These are phyloP conservation scores for Rhododendron vialii DNA, from an alignment of 148 eudicot genomes.

Conservation along the genomic window DNA sequence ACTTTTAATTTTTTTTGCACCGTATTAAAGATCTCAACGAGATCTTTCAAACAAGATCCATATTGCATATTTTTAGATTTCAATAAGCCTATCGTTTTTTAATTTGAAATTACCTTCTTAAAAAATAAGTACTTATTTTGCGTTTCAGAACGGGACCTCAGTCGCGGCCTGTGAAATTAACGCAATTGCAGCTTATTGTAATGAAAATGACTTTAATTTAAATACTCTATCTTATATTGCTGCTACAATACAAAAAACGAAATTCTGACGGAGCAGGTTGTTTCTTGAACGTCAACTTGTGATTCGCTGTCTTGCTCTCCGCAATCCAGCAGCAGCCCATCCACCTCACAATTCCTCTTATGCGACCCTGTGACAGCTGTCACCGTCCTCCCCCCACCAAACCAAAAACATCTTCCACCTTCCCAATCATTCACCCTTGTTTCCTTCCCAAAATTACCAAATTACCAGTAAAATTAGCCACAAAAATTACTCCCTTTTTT, in stretches of 20 bases:
- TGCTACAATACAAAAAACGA: not conserved
- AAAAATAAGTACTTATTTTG: too few relatives aligned
- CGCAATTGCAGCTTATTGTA: too few relatives aligned
- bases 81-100: too few relatives aligned
- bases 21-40: too few relatives aligned
- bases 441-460: not conserved
- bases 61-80: too few relatives aligned
- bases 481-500: not conserved
- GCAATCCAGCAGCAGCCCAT: slow-evolving; percentile 7
- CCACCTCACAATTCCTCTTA: not conserved
- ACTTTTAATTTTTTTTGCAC: too few relatives aligned
- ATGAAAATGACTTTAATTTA: too few relatives aligned
- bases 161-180: too few relatives aligned
- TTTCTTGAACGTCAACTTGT: not conserved
- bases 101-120: too few relatives aligned
- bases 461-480: not conserved
- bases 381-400: not conserved
- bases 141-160: too few relatives aligned
- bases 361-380: not conserved
- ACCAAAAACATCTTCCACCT: not conserved
- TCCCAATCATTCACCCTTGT: not conserved
- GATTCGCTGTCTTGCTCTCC: slow-evolving; percentile 8
- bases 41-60: too few relatives aligned
- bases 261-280: not conserved
- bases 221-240: too few relatives aligned